Evolutionary conservation across 169 alveolate genomes (phyloP).

Genomic region (Eimeria sp.): DNA sequence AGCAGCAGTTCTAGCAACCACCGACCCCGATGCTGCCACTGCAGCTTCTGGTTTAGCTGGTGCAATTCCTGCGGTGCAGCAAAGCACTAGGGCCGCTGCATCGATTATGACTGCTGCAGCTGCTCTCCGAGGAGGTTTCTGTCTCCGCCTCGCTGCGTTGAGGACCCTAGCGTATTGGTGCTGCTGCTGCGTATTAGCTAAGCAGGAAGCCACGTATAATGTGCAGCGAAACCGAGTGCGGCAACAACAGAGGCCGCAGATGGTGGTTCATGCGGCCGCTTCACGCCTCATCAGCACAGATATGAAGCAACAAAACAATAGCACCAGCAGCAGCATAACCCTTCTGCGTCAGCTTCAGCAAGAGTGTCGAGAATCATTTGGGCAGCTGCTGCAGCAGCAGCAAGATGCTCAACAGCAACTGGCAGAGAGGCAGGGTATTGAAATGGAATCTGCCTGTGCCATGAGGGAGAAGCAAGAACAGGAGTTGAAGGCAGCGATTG

Average conservation of each 20-base stretch:
- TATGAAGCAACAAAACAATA: not conserved
- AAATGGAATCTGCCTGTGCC: conserved; percentile 79
- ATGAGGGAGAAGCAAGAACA: conserved; percentile 63
- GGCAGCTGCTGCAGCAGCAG: conserved; percentile 59
- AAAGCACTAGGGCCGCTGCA: not conserved
- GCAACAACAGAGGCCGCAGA: conserved; percentile 14
- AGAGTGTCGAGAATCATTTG: conserved; percentile 53
- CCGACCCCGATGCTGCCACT: conserved; percentile 20
- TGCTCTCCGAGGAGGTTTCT: conserved; percentile 6
- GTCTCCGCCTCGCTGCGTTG: conserved; percentile 24
- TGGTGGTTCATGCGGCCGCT: not conserved
- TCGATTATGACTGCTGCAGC: not conserved
- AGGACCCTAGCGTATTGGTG: conserved; percentile 61
- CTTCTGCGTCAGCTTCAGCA: conserved; percentile 73
- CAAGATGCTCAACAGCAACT: conserved; percentile 72
- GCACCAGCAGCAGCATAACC: conserved; percentile 60
- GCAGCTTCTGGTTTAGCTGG: not conserved
- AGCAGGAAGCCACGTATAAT: conserved; percentile 30
- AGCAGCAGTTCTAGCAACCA: conserved; percentile 1
- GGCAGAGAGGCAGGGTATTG: conserved; percentile 77
- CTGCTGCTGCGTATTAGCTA: conserved; percentile 44
- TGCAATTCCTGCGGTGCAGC: not conserved
- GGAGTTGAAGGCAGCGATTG: conserved; percentile 11
- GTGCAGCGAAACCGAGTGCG: conserved; percentile 6
- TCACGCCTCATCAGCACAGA: conserved; percentile 22